These are phyloP conservation scores for Massariosphaeria phaeospora DNA, from an alignment of 495 filamentous ascomycete genomes.

Conservation along the genomic window DNA sequence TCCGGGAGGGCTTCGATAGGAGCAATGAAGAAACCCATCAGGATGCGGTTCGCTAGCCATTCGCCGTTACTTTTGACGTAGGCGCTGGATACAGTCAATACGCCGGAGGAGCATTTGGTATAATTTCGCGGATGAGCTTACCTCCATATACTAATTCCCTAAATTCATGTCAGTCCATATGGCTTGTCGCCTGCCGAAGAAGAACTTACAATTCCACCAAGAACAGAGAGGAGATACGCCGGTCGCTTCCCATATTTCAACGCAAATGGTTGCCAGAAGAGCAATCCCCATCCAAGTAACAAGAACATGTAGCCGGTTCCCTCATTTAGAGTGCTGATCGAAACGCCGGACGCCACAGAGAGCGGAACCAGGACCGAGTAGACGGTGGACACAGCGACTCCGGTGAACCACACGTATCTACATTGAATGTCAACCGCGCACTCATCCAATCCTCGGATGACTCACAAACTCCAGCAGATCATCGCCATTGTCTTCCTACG, in stretches of 20 bases:
- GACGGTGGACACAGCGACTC: constrained; percentile 55
- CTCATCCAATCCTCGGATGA: too few relatives aligned
- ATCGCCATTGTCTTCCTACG: constrained; percentile 25
- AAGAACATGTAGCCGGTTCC: constrained; percentile 42
- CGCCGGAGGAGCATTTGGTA: constrained; percentile 32
- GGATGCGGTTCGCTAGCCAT: constrained; percentile 57
- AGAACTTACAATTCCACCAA: constrained; percentile 42
- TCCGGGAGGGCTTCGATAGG: constrained; percentile 50
- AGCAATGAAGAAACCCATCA: constrained; percentile 60
- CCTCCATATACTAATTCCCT: not conserved
- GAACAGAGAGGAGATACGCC: constrained; percentile 55
- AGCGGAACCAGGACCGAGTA: constrained; percentile 60
- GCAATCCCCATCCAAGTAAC: constrained; percentile 56
- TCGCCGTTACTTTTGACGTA: constrained; percentile 51
- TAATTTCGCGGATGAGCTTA: not conserved
- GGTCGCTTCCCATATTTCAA: constrained; percentile 62
- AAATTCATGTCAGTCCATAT: too few relatives aligned
- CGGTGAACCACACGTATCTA: constrained; percentile 38
- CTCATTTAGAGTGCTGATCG: constrained; percentile 34
- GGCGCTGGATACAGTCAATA: constrained; percentile 46
- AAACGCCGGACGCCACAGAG: constrained; percentile 51
- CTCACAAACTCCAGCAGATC: constrained; percentile 44
- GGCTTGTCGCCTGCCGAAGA: too few relatives aligned
- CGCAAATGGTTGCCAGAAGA: constrained; percentile 67
- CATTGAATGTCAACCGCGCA: not conserved